These are phyloP conservation scores for Fusarium guadeloupense DNA, from an alignment of 2,329 filamentous ascomycete species.

Conservation along the genomic window DNA sequence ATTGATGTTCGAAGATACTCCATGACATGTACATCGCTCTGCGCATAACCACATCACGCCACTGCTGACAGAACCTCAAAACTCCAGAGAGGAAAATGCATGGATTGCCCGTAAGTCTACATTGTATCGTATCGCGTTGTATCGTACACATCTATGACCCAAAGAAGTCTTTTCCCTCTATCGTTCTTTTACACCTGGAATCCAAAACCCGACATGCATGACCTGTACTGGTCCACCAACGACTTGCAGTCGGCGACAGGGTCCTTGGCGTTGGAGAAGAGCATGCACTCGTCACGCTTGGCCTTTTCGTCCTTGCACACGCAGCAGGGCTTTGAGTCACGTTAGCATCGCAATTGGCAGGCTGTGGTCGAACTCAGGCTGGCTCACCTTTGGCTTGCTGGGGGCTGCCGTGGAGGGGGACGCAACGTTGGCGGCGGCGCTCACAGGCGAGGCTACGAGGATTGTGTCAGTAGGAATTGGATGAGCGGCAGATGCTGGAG, in stretches of 20 bases:
- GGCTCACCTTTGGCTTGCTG: slow-evolving; percentile 56
- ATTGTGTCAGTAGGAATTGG: slow-evolving; percentile 7
- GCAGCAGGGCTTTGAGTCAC: slow-evolving; percentile 79
- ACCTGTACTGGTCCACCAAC: slow-evolving; percentile 85
- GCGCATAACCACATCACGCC: slow-evolving; percentile 31
- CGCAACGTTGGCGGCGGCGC: slow-evolving; percentile 43
- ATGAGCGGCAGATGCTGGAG: not conserved
- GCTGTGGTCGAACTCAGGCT: not conserved
- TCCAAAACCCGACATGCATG: slow-evolving; percentile 92
- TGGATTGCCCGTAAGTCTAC: slow-evolving; percentile 39
- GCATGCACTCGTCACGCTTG: slow-evolving; percentile 96
- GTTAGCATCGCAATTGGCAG: slow-evolving; percentile 30
- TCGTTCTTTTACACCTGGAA: slow-evolving; percentile 70
- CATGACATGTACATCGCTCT: not conserved
- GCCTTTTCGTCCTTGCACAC: slow-evolving; percentile 97
- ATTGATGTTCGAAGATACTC: not conserved
- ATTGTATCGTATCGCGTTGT: slow-evolving; percentile 31
- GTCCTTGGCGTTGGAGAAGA: slow-evolving; percentile 87
- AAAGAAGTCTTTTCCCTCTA: slow-evolving; percentile 1
- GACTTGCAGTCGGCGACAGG: slow-evolving; percentile 85
- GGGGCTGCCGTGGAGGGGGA: slow-evolving; percentile 39
- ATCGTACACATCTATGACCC: slow-evolving; percentile 35
- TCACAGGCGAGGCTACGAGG: slow-evolving; percentile 31
- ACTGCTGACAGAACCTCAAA: slow-evolving; percentile 10
- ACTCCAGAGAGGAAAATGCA: slow-evolving; percentile 35